These are phyloP conservation scores for Zanthoxylum bungeanum DNA, from an alignment of 345 rosid genomes.

Conservation along the genomic window DNA sequence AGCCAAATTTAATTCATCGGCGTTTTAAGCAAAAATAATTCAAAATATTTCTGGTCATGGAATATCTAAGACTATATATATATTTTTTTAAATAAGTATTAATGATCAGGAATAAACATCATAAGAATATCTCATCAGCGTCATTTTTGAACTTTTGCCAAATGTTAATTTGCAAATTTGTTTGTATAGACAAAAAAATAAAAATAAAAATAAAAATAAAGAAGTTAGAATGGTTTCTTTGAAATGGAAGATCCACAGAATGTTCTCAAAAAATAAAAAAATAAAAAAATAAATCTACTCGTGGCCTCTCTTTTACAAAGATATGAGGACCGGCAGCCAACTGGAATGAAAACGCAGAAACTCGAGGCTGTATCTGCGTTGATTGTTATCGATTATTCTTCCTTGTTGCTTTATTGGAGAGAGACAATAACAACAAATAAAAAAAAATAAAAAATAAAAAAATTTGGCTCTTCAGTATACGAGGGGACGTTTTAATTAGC, in stretches of 20 bases:
- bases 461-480: slow-evolving; percentile 3
- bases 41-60: too few species aligned
- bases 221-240: slow-evolving; percentile 2
- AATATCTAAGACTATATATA: too few species aligned
- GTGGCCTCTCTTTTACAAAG: neutral
- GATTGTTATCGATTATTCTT: neutral
- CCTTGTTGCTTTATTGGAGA: neutral
- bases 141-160: too few species aligned
- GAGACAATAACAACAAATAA: too few species aligned
- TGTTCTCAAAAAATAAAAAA: slow-evolving; percentile 15
- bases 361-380: slow-evolving; percentile 16
- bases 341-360: slow-evolving; percentile 20
- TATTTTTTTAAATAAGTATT: too few species aligned
- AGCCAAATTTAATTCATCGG: too few species aligned
- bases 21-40: too few species aligned
- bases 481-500: neutral
- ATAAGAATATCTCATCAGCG: too few species aligned
- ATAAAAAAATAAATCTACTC: too few species aligned
- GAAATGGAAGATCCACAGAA: slow-evolving; percentile 27
- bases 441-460: too few species aligned
- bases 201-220: neutral
- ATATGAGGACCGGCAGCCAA: slow-evolving; percentile 2
- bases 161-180: neutral
- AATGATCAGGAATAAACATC: too few species aligned
- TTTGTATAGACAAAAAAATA: neutral